A percentile compares a stretch with the other conserved stretches of the same genome.
These are phyloP conservation scores for Thoreauomyces humboldtii DNA, from an alignment of 192 early-diverging fungal species.

Conservation along the genomic window DNA sequence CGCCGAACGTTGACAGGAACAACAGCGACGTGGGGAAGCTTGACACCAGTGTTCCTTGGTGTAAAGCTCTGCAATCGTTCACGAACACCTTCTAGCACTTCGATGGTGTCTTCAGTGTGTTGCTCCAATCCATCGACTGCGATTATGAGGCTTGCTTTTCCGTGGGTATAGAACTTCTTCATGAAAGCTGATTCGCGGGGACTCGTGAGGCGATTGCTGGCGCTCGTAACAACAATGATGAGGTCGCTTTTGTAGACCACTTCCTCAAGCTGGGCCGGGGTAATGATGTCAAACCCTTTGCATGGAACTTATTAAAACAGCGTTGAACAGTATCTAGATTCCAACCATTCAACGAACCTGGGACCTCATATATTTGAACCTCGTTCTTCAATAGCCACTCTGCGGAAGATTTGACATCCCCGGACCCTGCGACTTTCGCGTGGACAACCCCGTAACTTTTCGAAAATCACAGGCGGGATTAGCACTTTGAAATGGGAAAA, in stretches of 20 bases:
- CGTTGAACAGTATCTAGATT: too few species aligned
- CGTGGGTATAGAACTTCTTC: conserved; percentile 17
- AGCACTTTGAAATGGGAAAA: too few species aligned
- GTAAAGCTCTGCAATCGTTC: background rate
- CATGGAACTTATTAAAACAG: background rate
- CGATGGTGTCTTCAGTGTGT: background rate
- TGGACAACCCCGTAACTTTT: too few species aligned
- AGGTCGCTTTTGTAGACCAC: conserved; percentile 32
- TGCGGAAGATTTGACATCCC: background rate
- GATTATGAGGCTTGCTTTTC: conserved; percentile 33
- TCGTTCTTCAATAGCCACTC: conserved; percentile 10
- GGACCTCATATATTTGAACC: conserved; percentile 1
- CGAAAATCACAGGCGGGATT: too few species aligned
- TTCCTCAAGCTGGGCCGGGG: conserved; percentile 8
- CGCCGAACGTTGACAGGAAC: background rate
- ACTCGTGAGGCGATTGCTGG: conserved; percentile 10
- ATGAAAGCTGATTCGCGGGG: conserved; percentile 25
- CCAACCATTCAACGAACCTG: background rate
- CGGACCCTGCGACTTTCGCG: too few species aligned
- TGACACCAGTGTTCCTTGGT: background rate
- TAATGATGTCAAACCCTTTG: background rate
- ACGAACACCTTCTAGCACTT: background rate
- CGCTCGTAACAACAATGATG: conserved; percentile 34
- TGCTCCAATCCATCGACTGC: conserved; percentile 23
- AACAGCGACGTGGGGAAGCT: background rate